Evolutionary conservation across 805 yeast species (phyloP).

Genomic region (Henningerozyma blattae): DNA sequence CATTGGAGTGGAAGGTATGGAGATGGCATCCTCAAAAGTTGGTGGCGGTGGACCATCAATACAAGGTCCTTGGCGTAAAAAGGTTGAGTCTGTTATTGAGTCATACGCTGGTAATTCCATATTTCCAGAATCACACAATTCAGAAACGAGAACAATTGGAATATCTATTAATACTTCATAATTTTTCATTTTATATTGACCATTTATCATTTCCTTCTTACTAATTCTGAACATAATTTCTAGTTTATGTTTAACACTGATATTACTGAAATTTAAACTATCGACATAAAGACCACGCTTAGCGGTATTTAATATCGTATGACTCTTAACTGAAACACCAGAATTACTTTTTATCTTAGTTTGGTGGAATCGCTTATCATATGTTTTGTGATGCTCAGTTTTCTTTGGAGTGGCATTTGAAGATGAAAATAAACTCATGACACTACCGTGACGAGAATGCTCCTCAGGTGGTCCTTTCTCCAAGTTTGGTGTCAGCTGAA

Average conservation of each 20-base stretch:
- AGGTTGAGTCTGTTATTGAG: conserved; percentile 8
- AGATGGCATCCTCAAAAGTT: conserved; percentile 49
- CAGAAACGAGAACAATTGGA: conserved; percentile 45
- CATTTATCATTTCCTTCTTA: conserved; percentile 42
- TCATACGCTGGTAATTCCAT: conserved; percentile 28
- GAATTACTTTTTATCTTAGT: conserved; percentile 13
- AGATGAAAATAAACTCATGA: conserved; percentile 11
- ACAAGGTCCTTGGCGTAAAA: conserved; percentile 1
- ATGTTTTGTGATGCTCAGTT: neutral
- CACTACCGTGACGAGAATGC: conserved; percentile 7
- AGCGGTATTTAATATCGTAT: conserved; percentile 13
- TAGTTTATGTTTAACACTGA: conserved; percentile 51
- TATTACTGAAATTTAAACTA: conserved; percentile 43
- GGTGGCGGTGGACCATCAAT: conserved; percentile 32
- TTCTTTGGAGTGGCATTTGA: conserved; percentile 3
- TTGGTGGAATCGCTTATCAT: conserved; percentile 5
- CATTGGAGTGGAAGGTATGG: conserved; percentile 35
- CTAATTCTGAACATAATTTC: conserved; percentile 62
- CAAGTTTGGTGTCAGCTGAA: conserved; percentile 10
- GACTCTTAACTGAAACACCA: conserved; percentile 9
- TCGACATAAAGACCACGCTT: conserved; percentile 43
- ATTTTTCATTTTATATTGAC: conserved; percentile 43
- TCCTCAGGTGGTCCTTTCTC: conserved; percentile 1
- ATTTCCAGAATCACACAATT: conserved; percentile 26
- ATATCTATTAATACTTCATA: conserved; percentile 76